These are phyloP conservation scores for Jaapia argillacea DNA, from an alignment of 768 basidiomycete genomes.

Conservation along the genomic window DNA sequence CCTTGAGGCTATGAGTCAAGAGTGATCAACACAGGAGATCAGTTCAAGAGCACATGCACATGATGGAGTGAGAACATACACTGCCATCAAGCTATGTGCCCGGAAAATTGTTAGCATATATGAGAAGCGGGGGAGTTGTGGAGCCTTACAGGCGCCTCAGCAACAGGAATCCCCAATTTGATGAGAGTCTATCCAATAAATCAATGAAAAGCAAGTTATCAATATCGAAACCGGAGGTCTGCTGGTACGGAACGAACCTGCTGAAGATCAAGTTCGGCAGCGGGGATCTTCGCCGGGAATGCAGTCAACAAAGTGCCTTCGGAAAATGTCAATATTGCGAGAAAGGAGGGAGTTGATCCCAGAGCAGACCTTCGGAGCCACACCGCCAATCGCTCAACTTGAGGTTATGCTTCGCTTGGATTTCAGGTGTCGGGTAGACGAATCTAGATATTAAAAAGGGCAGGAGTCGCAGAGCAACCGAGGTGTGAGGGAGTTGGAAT, in stretches of 20 bases:
- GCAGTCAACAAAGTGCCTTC: slow-evolving; percentile 4
- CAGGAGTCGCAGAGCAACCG: neutral
- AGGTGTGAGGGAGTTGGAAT: neutral
- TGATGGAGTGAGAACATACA: neutral
- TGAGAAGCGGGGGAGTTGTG: no score
- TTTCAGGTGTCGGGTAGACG: slow-evolving; percentile 1
- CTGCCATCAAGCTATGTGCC: neutral
- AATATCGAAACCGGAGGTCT: neutral
- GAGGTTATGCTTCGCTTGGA: neutral
- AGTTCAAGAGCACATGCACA: no score
- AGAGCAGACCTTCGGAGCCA: neutral
- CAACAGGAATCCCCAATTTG: neutral
- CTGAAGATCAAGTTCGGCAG: neutral
- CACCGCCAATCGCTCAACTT: neutral
- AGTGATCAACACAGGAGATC: neutral
- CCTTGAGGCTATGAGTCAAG: slow-evolving; percentile 2
- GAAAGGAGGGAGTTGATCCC: no score
- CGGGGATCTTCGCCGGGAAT: slow-evolving; percentile 2
- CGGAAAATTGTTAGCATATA: no score
- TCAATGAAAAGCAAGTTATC: neutral
- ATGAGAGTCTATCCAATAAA: neutral
- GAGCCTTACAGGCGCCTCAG: neutral
- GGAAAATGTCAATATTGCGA: no score
- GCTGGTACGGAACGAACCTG: neutral
- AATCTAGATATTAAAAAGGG: slow-evolving; percentile 3